phyloP scores from a whole-genome alignment of 2,329 filamentous ascomycete genomes.

The Nigrospora osmanthi region DNA sequence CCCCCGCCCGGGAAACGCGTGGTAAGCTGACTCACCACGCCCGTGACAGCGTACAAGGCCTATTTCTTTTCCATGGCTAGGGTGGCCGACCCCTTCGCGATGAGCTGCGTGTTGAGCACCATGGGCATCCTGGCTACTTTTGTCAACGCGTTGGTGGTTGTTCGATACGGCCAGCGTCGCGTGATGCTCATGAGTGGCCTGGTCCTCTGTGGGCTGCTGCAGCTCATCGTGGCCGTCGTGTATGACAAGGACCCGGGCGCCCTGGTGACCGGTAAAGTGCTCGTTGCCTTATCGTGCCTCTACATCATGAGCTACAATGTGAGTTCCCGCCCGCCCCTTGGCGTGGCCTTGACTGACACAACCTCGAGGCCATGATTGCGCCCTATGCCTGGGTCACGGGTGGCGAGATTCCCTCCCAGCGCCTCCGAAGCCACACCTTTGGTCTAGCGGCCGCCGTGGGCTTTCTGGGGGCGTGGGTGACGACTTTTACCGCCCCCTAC shows the following conservation, averaged over 20 bases:
- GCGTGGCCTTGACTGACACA: background rate
- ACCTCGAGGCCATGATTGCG: constrained; percentile 31
- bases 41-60: constrained; percentile 33
- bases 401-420: constrained; percentile 45
- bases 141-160: constrained; percentile 38
- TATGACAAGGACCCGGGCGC: constrained; percentile 30
- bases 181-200: constrained; percentile 39
- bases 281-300: constrained; percentile 37
- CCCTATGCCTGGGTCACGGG: constrained; percentile 43
- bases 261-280: constrained; percentile 25
- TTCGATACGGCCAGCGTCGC: constrained; percentile 37
- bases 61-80: constrained; percentile 49
- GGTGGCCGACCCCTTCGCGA: constrained; percentile 40
- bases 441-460: constrained; percentile 38
- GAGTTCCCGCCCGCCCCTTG: constrained; percentile 15
- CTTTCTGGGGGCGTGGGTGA: constrained; percentile 42
- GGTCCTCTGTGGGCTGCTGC: constrained; percentile 37
- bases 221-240: constrained; percentile 39
- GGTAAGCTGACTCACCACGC: background rate
- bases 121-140: constrained; percentile 41
- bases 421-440: constrained; percentile 43
- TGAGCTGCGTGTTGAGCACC: constrained; percentile 39
- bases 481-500: constrained; percentile 45
- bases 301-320: constrained; percentile 42
- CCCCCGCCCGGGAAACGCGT: background rate